Base-by-base conservation (phyloP, 2,329 filamentous ascomycete genomes). In the Davidsoniella australis region DNA sequence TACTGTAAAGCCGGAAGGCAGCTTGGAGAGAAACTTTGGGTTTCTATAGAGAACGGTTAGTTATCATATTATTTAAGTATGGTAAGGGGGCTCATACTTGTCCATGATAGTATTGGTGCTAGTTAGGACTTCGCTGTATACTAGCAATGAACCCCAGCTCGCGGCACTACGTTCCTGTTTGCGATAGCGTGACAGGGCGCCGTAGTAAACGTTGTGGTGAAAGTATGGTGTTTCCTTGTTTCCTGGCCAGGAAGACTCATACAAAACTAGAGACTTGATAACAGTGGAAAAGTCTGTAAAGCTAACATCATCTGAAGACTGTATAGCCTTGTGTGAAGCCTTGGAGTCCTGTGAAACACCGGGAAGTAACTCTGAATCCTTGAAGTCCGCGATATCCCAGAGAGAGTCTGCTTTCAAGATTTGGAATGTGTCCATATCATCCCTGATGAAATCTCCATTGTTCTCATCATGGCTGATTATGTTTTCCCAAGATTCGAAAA, bases 81-180 rank as follows among this genome's bases (percentile, higher is more conserved):
- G 3, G 2, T 9, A 23, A 0, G 0, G 2, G 17, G 4, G 24
- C 8, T 57, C 66, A 55, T 63, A 84, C 82, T 91, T 94, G 59
- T 96, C 91, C 5, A 95, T 72, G 4, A 96, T 69, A 0, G 88
- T 94, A 64, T 89, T 94, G 24, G 91, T 98, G 61, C 86, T 94
- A 2, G 89, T 95, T 14, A 95, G 72, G 5, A 94, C 86, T 62
- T 95, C 86, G 48, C 83, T 88, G 59, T 96, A 96, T 55, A 96
- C 68, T 3, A 98, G 64, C 46, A 75, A 68, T 46, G 79, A 75
- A 4, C 91, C 91, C 69, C 93, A 96, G 3, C 74, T 67, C 0
- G 77, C 72, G 42, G 76, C 72, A 1, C 73, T 69, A 20, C 24
- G 26, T 44, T 73, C 71, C 4, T 61, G 61, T 24, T 58, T 56